Percentiles rank a stretch among this genome's conserved stretches.
phyloP scores from a whole-genome alignment of 83 land plant genomes.

The Picea mariana region DNA sequence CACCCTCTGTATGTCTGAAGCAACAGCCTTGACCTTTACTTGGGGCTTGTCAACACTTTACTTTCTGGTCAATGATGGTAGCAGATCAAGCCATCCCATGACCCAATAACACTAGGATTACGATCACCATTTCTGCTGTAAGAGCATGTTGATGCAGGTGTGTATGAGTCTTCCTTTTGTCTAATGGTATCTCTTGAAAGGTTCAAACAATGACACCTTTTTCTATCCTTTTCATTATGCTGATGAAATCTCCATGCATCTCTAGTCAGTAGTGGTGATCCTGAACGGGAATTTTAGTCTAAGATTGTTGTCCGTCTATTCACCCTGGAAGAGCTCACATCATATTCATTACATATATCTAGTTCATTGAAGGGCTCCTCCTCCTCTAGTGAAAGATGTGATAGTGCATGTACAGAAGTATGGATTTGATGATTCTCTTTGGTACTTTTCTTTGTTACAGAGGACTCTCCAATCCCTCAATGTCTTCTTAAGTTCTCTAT shows the following conservation, averaged over 20 bases:
- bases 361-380: too few relatives aligned
- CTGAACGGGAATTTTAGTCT: slow-evolving; percentile 9
- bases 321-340: background rate
- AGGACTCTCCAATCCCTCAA: background rate
- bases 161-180: slow-evolving; percentile 25
- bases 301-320: background rate
- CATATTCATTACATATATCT: too few relatives aligned
- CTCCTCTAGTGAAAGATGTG: background rate
- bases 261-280: slow-evolving; percentile 8
- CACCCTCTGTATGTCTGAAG: too few relatives aligned
- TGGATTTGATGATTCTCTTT: background rate
- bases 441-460: too few relatives aligned
- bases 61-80: too few relatives aligned
- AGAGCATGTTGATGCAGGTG: slow-evolving; percentile 63
- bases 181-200: background rate
- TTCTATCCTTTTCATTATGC: background rate
- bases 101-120: slow-evolving; percentile 43
- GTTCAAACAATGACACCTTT: slow-evolving; percentile 11
- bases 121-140: slow-evolving; percentile 27
- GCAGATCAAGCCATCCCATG: slow-evolving; percentile 46
- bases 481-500: background rate
- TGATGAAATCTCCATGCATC: background rate
- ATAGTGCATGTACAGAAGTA: background rate
- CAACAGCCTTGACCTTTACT: too few relatives aligned
- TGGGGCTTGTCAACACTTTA: too few relatives aligned